Base-by-base conservation (phyloP, 257 asterid genomes). In the Galeopsis tetrahit region DNA sequence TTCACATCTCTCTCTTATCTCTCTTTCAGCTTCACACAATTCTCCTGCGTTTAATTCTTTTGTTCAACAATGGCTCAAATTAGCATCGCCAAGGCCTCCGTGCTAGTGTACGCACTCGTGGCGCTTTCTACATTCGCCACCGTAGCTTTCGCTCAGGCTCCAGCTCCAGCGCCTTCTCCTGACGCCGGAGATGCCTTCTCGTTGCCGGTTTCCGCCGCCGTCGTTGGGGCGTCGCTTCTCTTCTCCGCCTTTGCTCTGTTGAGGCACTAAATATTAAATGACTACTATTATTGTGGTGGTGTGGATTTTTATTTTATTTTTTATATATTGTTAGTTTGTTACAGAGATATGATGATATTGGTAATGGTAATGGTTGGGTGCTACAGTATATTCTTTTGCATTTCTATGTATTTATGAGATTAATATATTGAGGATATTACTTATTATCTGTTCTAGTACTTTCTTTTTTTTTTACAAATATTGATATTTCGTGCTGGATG, bases 91-190 rank as follows among this genome's bases (percentile, higher is more conserved):
- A 78, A 78, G 36, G 71, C 75, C 57, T 63, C 76, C 10, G 3
- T 71, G 75, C 73, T 82, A 0, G 75, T 72, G 1, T 71, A 17
- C 56, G 80, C 82, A 55, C 10, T 81, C 11, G 75, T 76, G 2
- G 85, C 81, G 10, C 34, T 82, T 59, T 68, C 70, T 0, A 51
- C 80, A 1, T 68, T 69, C 36, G 79, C 84, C 56, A 31, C 82
- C 62, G 43, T 82, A 2, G 84, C 67, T 8, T 68, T 82, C 0
- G 90, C 89, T 35, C 87, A 81, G 76, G 86, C 87, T 8, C 66
- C 65, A 31, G 83, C 86, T 7, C 90, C 90, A 31, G 83, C 86
- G 9, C 90, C 90, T 0, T 71, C 90, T 2, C 90, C 90, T 0
- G 85, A 76, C 10, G 72, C 86, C 38, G 93, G 93, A 69, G 82